Percentiles rank a stretch among this genome's conserved stretches.
Evolutionary conservation across 2,329 filamentous ascomycete genomes (phyloP).

Genomic region (Sporothrix curviconia): DNA sequence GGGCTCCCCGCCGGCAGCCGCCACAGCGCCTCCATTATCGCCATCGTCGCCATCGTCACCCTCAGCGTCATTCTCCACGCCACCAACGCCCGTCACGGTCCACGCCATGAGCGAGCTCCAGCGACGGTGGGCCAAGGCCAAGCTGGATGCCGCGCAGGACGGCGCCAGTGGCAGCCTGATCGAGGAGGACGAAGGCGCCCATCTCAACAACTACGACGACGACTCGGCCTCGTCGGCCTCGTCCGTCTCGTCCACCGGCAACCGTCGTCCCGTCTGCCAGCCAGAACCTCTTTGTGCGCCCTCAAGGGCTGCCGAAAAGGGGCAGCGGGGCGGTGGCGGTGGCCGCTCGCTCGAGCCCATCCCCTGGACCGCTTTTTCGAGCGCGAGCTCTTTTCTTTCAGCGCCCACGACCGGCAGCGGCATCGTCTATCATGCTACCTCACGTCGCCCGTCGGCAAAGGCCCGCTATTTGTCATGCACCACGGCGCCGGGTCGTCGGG

Average conservation of each 20-base stretch:
- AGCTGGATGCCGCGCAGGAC: constrained; percentile 18
- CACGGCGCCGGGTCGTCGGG: constrained; percentile 93
- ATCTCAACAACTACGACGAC: too few species aligned
- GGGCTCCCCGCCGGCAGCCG: neutral
- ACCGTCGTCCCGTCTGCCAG: constrained; percentile 75
- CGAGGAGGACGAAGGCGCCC: constrained; percentile 48
- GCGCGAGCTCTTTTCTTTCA: constrained; percentile 74
- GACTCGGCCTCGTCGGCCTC: constrained; percentile 63
- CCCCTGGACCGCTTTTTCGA: constrained; percentile 90
- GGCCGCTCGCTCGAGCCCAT: constrained; percentile 55
- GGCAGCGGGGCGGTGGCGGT: neutral
- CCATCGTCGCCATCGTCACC: neutral
- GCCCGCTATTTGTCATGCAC: constrained; percentile 85
- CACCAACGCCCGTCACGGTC: constrained; percentile 6
- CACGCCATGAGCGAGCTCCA: constrained; percentile 29
- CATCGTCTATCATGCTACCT: constrained; percentile 81
- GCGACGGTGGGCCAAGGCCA: constrained; percentile 28
- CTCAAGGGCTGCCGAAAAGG: constrained; percentile 40
- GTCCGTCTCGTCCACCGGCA: constrained; percentile 87
- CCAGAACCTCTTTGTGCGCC: constrained; percentile 65
- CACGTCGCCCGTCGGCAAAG: constrained; percentile 67
- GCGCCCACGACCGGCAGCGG: constrained; percentile 35
- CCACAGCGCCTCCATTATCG: neutral
- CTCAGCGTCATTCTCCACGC: neutral
- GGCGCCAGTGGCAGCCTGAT: constrained; percentile 31